Conservation (phyloP, 371 early-diverging fungal species). For the Mucor sp. region DNA sequence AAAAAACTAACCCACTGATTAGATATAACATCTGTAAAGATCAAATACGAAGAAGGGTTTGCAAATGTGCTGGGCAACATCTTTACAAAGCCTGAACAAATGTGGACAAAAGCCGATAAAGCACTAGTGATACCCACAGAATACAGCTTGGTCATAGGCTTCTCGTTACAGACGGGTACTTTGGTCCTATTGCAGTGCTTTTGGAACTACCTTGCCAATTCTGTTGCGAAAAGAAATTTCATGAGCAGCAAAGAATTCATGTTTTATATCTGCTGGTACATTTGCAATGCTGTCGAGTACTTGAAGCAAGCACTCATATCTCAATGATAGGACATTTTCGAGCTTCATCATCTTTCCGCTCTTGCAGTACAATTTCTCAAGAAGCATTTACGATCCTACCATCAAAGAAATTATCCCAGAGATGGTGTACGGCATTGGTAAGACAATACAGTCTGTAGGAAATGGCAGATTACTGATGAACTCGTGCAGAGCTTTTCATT, state of each 20-base stretch:
- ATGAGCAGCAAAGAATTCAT: constrained; percentile 54
- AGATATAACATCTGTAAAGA: constrained; percentile 48
- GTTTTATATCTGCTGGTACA: constrained; percentile 42
- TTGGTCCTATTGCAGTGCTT: constrained; percentile 53
- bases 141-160: constrained; percentile 37
- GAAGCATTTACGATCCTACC: constrained; percentile 34
- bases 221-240: constrained; percentile 49
- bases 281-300: background rate
- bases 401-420: constrained; percentile 54
- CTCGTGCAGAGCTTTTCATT: constrained; percentile 35
- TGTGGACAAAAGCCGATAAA: constrained; percentile 50
- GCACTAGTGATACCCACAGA: constrained; percentile 42
- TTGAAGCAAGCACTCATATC: background rate
- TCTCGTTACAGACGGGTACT: constrained; percentile 53
- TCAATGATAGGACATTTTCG: constrained; percentile 11
- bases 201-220: constrained; percentile 56
- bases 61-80: constrained; percentile 33
- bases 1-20: background rate
- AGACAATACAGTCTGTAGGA: background rate
- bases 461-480: background rate
- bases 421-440: constrained; percentile 46
- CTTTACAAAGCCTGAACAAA: constrained; percentile 39
- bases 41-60: constrained; percentile 55
- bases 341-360: constrained; percentile 44
- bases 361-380: constrained; percentile 43